Evolutionary conservation across 805 yeast species (phyloP).

Genomic region (Teunomyces panamensis): DNA sequence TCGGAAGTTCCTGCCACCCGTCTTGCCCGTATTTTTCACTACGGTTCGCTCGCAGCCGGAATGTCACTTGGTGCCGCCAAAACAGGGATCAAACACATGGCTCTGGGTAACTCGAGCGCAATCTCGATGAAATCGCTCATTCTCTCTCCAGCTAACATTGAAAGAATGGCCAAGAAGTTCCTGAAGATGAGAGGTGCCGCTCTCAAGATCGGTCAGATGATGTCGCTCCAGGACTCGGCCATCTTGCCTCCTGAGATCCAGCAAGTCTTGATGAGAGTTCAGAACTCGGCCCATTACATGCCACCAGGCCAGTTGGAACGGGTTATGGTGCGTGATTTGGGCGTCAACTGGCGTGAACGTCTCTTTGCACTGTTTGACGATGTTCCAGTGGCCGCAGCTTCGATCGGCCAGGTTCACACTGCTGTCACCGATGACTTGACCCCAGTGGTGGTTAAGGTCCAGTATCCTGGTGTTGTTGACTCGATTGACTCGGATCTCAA

Average conservation of each 20-base stretch:
- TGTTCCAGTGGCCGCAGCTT: slow-evolving; percentile 93
- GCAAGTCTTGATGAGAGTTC: slow-evolving; percentile 76
- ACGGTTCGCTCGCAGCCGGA: slow-evolving; percentile 89
- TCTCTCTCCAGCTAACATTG: slow-evolving; percentile 79
- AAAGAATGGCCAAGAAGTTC: slow-evolving; percentile 81
- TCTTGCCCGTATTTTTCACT: slow-evolving; percentile 86
- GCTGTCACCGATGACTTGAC: slow-evolving; percentile 68
- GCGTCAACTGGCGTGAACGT: slow-evolving; percentile 70
- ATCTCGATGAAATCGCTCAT: slow-evolving; percentile 57
- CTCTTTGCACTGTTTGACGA: slow-evolving; percentile 74
- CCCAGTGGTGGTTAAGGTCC: slow-evolving; percentile 90
- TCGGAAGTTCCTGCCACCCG: slow-evolving; percentile 85
- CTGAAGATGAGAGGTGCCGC: slow-evolving; percentile 99
- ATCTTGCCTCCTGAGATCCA: slow-evolving; percentile 84
- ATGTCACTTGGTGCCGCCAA: slow-evolving; percentile 81
- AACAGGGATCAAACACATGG: slow-evolving; percentile 70
- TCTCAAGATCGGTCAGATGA: slow-evolving; percentile 91
- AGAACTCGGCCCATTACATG: slow-evolving; percentile 95
- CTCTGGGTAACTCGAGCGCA: slow-evolving; percentile 46
- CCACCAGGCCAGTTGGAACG: slow-evolving; percentile 85
- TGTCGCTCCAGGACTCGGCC: slow-evolving; percentile 89
- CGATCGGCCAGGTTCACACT: slow-evolving; percentile 93
- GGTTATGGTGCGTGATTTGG: slow-evolving; percentile 71
- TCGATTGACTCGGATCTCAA: slow-evolving; percentile 93
- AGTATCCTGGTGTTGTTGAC: slow-evolving; percentile 94